These are phyloP conservation scores for Scytalidium sp. DNA, from an alignment of 2,329 filamentous ascomycete species.

Conservation along the genomic window DNA sequence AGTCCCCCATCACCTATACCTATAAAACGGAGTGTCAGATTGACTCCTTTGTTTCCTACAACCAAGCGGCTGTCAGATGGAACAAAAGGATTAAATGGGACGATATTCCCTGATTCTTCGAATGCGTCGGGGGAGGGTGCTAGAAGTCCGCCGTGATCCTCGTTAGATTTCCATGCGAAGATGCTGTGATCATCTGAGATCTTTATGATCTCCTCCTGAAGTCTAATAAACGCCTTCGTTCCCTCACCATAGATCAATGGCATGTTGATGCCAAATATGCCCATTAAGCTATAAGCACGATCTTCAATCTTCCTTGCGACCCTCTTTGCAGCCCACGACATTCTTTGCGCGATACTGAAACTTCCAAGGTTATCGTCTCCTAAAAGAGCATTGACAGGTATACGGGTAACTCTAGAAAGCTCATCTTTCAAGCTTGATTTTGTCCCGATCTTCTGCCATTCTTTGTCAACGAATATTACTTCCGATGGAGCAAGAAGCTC, in stretches of 20 bases:
- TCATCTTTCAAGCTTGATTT: neutral
- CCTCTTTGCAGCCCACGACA: slow-evolving; percentile 31
- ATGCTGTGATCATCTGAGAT: slow-evolving; percentile 25
- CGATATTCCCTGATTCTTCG: neutral
- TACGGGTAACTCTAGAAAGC: neutral
- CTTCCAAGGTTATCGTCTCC: neutral
- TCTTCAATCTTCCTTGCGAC: slow-evolving; percentile 34
- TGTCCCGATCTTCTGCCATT: neutral
- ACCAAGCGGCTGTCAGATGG: neutral
- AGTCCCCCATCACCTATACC: too few relatives aligned
- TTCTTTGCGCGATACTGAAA: slow-evolving; percentile 28
- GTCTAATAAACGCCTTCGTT: slow-evolving; percentile 21
- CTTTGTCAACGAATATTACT: neutral
- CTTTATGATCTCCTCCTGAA: slow-evolving; percentile 34
- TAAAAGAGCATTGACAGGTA: neutral
- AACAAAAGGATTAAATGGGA: neutral
- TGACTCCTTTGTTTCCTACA: neutral
- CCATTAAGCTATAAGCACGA: slow-evolving; percentile 39
- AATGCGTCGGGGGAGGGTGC: neutral
- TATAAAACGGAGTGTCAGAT: neutral
- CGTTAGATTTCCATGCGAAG: slow-evolving; percentile 22
- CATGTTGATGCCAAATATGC: slow-evolving; percentile 40
- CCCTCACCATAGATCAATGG: slow-evolving; percentile 39
- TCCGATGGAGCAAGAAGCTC: neutral
- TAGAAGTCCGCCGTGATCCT: neutral